phyloP scores from a whole-genome alignment of 1,139 yeast genomes.

The Taphrina deformans region DNA sequence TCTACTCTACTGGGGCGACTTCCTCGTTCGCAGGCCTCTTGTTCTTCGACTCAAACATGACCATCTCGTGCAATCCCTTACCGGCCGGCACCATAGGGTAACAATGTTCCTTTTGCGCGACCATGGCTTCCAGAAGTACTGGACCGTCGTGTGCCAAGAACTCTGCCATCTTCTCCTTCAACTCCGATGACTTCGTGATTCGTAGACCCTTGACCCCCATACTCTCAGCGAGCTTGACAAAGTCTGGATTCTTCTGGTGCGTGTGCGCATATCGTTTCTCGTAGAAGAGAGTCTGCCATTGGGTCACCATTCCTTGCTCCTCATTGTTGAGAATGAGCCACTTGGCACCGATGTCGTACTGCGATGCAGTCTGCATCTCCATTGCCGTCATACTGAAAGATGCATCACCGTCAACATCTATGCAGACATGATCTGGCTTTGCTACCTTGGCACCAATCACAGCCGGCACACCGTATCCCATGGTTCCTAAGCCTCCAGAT shows the following conservation, averaged over 20 bases:
- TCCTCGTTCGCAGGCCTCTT: conserved; percentile 12
- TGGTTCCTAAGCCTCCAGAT: conserved; percentile 97
- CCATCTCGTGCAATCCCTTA: conserved; percentile 76
- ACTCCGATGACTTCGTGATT: conserved; percentile 66
- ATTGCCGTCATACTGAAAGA: conserved; percentile 95
- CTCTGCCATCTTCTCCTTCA: conserved; percentile 62
- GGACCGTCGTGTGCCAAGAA: conserved; percentile 78
- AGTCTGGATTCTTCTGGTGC: conserved; percentile 83
- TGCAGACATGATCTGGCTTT: conserved; percentile 88
- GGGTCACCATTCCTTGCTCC: conserved; percentile 99
- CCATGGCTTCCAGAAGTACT: conserved; percentile 81
- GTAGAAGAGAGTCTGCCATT: conserved; percentile 97
- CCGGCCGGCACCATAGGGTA: conserved; percentile 99
- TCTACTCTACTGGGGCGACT: conserved; percentile 5
- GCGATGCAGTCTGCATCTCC: conserved; percentile 91
- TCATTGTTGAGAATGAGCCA: conserved; percentile 87
- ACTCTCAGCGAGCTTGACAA: conserved; percentile 87
- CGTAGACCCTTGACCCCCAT: conserved; percentile 88
- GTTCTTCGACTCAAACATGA: conserved; percentile 26
- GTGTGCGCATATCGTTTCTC: conserved; percentile 96
- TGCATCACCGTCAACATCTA: conserved; percentile 98
- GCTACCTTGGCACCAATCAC: conserved; percentile 99
- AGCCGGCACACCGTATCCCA: conserved; percentile 97
- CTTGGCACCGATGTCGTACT: conserved; percentile 87
- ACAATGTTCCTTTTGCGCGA: conserved; percentile 95